Percentiles rank a stretch among this genome's conserved stretches.
Conservation (phyloP, 495 filamentous ascomycete species). For the Ascobolus immersus region DNA sequence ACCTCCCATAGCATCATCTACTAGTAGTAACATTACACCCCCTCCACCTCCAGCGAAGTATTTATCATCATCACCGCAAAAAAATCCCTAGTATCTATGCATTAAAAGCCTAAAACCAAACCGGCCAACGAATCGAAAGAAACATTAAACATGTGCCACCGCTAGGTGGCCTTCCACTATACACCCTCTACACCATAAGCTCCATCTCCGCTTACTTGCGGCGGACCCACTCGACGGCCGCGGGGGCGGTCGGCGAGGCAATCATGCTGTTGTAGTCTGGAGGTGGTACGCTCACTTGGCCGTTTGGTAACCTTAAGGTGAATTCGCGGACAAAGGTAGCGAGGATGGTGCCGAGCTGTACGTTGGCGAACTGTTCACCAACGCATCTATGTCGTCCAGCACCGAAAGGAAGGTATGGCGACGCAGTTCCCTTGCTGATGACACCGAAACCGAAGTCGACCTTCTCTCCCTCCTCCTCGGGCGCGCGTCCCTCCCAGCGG, state of each 20-base stretch:
- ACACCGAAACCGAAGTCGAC: conserved; percentile 88
- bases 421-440: conserved; percentile 60
- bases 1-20: no score
- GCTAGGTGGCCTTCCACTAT: no score
- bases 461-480: conserved; percentile 43
- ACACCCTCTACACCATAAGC: no score
- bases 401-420: conserved; percentile 84
- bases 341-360: conserved; percentile 66
- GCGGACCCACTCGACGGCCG: conserved; percentile 10
- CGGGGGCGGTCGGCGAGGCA: conserved; percentile 11
- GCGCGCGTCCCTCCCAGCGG: conserved; percentile 46
- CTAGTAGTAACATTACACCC: no score
- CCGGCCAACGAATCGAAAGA: no score
- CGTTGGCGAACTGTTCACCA: conserved; percentile 87
- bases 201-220: no score
- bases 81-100: no score
- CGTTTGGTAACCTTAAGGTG: conserved; percentile 45
- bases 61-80: no score
- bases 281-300: conserved; percentile 37
- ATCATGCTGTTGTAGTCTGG: conserved; percentile 78
- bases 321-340: conserved; percentile 55
- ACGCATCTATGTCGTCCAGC: conserved; percentile 87
- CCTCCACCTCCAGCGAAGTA: no score
- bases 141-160: no score
- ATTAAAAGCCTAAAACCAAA: no score